A percentile compares a stretch with the other conserved stretches of the same genome.
phyloP scores from a whole-genome alignment of 1,284 basidiomycete species.

The Chiua sp. region DNA sequence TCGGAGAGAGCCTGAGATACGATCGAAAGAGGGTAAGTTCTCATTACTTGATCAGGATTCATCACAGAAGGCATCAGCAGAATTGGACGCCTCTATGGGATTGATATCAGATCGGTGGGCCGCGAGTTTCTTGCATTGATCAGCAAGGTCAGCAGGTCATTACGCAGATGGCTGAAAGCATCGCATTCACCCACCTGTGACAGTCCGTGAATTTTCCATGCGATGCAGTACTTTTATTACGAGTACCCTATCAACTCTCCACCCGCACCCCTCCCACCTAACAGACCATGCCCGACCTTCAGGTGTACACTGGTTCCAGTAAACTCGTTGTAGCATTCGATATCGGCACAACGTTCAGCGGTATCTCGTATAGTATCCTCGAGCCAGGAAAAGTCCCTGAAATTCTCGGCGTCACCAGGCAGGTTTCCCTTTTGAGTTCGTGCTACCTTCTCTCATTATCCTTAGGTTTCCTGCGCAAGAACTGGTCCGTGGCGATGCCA shows the following conservation, averaged over 20 bases:
- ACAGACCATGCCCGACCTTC: conserved; percentile 2
- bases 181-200: too few species aligned
- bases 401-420: conserved; percentile 8
- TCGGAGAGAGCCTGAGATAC: too few species aligned
- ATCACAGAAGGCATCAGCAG: too few species aligned
- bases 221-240: not conserved
- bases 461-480: conserved; percentile 18
- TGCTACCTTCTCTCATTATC: not conserved
- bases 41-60: too few species aligned
- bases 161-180: too few species aligned
- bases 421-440: not conserved
- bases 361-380: conserved; percentile 9
- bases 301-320: conserved; percentile 7
- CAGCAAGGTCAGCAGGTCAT: too few species aligned
- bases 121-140: too few species aligned
- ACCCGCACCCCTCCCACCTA: not conserved
- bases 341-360: conserved; percentile 12
- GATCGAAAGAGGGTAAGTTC: too few species aligned
- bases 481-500: not conserved
- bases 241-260: not conserved
- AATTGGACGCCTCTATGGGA: too few species aligned
- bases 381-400: conserved; percentile 5
- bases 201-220: not conserved
- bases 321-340: conserved; percentile 18
- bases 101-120: too few species aligned